phyloP scores from a whole-genome alignment of 225 moss, liverwort and hornwort species.

The Lunularia cruciata region DNA sequence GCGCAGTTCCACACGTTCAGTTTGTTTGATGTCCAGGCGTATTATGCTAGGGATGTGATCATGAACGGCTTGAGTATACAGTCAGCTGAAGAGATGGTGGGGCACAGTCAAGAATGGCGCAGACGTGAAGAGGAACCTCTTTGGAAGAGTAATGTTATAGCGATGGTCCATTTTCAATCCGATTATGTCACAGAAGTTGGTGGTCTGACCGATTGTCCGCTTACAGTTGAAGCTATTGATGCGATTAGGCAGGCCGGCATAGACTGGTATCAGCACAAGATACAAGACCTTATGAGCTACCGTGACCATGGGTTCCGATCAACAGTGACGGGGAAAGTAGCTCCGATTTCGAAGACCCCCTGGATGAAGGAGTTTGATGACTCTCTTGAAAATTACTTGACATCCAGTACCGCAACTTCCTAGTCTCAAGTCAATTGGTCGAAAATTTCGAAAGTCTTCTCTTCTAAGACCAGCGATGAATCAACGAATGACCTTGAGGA shows the following conservation, averaged over 20 bases:
- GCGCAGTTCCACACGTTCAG: conserved; percentile 16
- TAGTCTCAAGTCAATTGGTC: too few species aligned
- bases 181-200: conserved; percentile 8
- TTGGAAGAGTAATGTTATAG: not conserved
- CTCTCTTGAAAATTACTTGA: conserved; percentile 12
- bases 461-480: too few species aligned
- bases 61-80: conserved; percentile 6
- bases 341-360: not conserved
- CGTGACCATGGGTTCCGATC: conserved; percentile 14
- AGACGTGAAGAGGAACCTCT: conserved; percentile 1
- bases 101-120: conserved; percentile 9
- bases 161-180: conserved; percentile 8
- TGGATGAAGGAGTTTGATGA: conserved; percentile 12
- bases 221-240: not conserved
- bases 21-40: conserved; percentile 21
- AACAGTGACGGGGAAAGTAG: not conserved
- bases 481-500: too few species aligned
- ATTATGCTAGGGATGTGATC: conserved; percentile 22
- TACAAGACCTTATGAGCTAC: conserved; percentile 6
- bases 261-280: conserved; percentile 17
- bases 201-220: conserved; percentile 13
- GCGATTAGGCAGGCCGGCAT: not conserved
- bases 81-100: conserved; percentile 8
- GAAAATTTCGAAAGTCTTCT: too few species aligned
- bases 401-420: too few species aligned